Conservation (phyloP, 177 flowering plant genomes). For the Vitis hybrid region DNA sequence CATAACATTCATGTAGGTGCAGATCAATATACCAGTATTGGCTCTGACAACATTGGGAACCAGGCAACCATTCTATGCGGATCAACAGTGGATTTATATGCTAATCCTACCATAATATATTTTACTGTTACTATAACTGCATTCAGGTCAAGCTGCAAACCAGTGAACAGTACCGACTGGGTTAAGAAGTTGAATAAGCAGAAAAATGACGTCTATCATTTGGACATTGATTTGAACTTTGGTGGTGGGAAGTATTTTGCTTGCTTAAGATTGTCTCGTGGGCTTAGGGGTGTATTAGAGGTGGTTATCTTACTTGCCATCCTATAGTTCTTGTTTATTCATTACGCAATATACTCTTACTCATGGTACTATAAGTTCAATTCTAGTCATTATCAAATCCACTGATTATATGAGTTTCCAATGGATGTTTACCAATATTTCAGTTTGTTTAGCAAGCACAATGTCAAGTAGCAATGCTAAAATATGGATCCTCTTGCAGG, state of each 20-base stretch:
- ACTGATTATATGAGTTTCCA: not conserved
- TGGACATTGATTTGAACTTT: conserved; percentile 84
- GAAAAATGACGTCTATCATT: conserved; percentile 38
- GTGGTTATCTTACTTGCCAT: conserved; percentile 31
- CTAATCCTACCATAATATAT: conserved; percentile 66
- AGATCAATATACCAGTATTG: conserved; percentile 36
- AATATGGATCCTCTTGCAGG: conserved; percentile 47
- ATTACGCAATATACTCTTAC: no score
- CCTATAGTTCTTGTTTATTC: not conserved
- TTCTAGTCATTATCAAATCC: not conserved
- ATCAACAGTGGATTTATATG: conserved; percentile 69
- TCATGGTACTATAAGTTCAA: not conserved
- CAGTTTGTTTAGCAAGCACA: not conserved
- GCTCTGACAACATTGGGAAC: conserved; percentile 43
- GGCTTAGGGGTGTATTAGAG: conserved; percentile 75
- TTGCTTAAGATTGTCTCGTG: conserved; percentile 71
- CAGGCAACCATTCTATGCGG: conserved; percentile 66
- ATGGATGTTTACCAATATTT: not conserved
- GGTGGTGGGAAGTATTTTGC: conserved; percentile 75
- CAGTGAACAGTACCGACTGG: conserved; percentile 82
- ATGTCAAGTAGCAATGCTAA: conserved; percentile 14
- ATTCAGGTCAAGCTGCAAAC: conserved; percentile 60
- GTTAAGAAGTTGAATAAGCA: conserved; percentile 72
- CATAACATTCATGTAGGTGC: conserved; percentile 23
- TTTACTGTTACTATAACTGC: conserved; percentile 66